Evolutionary conservation across 2,329 filamentous ascomycete genomes (phyloP), one percentile per base, ranked within the genome.

Genomic region (Pseudogymnoascus sp.): DNA sequence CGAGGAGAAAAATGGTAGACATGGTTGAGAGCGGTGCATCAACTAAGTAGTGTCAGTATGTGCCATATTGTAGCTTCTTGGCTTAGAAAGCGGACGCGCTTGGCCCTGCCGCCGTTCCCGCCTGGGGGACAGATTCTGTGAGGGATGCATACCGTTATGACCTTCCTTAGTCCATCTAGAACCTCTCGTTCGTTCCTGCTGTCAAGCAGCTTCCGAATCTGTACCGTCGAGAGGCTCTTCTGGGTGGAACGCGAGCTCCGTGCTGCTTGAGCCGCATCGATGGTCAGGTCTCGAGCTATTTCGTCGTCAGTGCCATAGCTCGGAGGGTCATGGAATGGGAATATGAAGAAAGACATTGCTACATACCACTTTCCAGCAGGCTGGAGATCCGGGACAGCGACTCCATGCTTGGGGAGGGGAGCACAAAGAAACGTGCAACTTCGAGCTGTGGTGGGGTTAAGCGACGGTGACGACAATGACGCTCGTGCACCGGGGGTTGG

Each of bases 161-260:
- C 90, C 71, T 87, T 87, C 67, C 91, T 88, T 74, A 99, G 76
- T 53, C 94, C 94, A 69, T 99, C 94, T 30, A 97, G 81, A 9
- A 97, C 87, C 67, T 99, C 94, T 67, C 91, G 84, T 68, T 99
- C 94, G 78, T 89, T 90, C 66, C 94, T 86, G 71, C 92, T 97
- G 75, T 97, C 94, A 65, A 99, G 82, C 15, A 97, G 83, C 77
- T 93, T 96, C 80, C 95, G 95, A 72, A 97, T 88, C 76, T 97
- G 91, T 62, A 83, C 80, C n/a, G 86, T 82, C 63, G 92, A 88
- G 65, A 94, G 77, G 50, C 85, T 83, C 60, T 84, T 84, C 22
- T 83, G 80, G 36, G 84, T 79, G 67, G 81, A 80, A 63, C 84
- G 80, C 63, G 81, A 80, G 72, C 78, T 82, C 71, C 90, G 84